A percentile compares a stretch with the other conserved stretches of the same genome.
phyloP scores from a whole-genome alignment of 1,284 basidiomycete species.

The Leccinum angustisporum region DNA sequence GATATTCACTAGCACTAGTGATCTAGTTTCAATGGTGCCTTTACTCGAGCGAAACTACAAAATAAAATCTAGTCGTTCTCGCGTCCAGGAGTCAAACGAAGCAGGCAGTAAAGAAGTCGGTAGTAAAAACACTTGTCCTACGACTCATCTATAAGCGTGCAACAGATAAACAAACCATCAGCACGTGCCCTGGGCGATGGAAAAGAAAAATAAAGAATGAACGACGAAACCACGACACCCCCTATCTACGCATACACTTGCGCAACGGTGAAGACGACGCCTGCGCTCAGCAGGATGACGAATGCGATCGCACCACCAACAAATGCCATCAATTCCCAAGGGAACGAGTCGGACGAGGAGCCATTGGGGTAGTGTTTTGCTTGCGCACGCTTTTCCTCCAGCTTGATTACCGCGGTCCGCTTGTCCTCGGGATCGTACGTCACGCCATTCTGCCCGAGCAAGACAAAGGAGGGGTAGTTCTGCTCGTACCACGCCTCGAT shows the following conservation, averaged over 20 bases:
- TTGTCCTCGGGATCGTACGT: conserved; percentile 30
- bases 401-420: conserved; percentile 24
- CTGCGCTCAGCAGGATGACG: conserved; percentile 37
- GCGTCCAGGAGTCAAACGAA: background rate
- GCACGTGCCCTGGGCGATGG: background rate
- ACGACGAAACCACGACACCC: background rate
- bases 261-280: conserved; percentile 37
- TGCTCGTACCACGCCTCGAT: conserved; percentile 92
- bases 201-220: background rate
- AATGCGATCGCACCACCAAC: conserved; percentile 43
- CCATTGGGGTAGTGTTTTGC: conserved; percentile 17
- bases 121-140: background rate
- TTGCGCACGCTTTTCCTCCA: conserved; percentile 42
- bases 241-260: conserved; percentile 25
- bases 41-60: background rate
- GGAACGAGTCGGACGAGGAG: conserved; percentile 16
- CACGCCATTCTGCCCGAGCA: conserved; percentile 39
- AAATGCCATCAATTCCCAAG: conserved; percentile 41
- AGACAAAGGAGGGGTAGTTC: conserved; percentile 84
- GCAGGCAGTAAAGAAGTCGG: background rate
- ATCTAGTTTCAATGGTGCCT: background rate
- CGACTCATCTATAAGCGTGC: background rate
- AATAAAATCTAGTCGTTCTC: background rate
- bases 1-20: background rate
- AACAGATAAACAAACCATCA: background rate